Percentiles rank a stretch among this genome's conserved stretches.
phyloP scores from a whole-genome alignment of 1,284 basidiomycete species.

The Singerocomus inundabilis region DNA sequence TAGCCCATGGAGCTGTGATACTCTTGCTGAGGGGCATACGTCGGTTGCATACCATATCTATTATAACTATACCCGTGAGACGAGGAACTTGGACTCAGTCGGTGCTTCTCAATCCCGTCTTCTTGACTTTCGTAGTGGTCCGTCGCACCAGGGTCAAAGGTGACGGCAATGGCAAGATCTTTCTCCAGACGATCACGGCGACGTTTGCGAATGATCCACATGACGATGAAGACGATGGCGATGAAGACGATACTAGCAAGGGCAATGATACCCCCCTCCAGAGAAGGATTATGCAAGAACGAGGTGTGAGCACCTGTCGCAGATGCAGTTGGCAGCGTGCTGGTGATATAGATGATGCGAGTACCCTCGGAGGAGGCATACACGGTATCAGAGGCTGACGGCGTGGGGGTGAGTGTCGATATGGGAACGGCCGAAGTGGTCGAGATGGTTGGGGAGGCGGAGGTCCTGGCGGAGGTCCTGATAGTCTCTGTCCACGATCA shows the following conservation, averaged over 20 bases:
- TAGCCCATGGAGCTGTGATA: conserved; percentile 21
- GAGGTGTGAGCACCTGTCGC: conserved; percentile 27
- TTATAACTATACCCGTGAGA: conserved; percentile 29
- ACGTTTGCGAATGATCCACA: conserved; percentile 49
- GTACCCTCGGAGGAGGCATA: conserved; percentile 23
- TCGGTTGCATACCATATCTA: conserved; percentile 16
- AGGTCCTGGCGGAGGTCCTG: conserved; percentile 7
- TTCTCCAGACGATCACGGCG: conserved; percentile 43
- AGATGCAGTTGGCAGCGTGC: conserved; percentile 18
- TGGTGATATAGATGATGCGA: conserved; percentile 30
- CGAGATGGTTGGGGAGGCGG: not conserved
- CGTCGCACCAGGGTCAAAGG: conserved; percentile 47
- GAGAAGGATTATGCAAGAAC: conserved; percentile 63
- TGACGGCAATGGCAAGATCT: conserved; percentile 46
- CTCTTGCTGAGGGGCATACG: conserved; percentile 21
- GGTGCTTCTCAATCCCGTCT: conserved; percentile 35
- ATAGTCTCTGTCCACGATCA: not conserved
- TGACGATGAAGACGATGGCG: conserved; percentile 43
- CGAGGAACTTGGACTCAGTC: conserved; percentile 37
- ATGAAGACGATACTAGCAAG: conserved; percentile 53
- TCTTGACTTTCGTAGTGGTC: conserved; percentile 33
- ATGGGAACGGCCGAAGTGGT: conserved; percentile 4
- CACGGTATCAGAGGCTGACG: conserved; percentile 10
- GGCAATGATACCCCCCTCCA: conserved; percentile 56
- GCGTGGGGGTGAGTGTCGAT: conserved; percentile 4